phyloP scores from a whole-genome alignment of 2,329 filamentous ascomycete genomes.

The Macrophomina pseudophaseolina region DNA sequence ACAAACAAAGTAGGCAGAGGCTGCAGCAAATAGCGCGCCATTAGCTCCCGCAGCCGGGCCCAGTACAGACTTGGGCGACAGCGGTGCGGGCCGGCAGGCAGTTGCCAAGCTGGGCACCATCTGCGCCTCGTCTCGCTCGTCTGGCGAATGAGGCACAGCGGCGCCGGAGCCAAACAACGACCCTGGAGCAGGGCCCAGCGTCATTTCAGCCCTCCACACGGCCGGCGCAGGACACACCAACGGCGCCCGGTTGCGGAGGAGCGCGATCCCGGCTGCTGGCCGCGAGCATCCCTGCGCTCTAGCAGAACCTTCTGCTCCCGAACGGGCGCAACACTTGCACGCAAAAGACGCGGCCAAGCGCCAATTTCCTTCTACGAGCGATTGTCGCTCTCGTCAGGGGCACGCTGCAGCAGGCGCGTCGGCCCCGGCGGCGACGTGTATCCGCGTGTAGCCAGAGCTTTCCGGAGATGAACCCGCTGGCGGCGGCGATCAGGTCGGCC shows the following conservation, averaged over 20 bases:
- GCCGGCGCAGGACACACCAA: no score
- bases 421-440: background rate
- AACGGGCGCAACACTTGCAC: background rate
- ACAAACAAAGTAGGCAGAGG: background rate
- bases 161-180: background rate
- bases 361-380: constrained; percentile 4
- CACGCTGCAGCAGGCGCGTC: background rate
- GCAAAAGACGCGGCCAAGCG: background rate
- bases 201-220: background rate
- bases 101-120: background rate
- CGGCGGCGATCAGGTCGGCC: background rate
- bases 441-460: background rate
- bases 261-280: background rate
- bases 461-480: background rate
- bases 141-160: background rate
- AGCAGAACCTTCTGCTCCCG: background rate
- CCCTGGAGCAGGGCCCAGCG: background rate
- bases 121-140: background rate
- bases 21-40: background rate
- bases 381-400: background rate
- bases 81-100: background rate
- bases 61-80: background rate
- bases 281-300: background rate
- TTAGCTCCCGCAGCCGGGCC: background rate
- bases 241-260: background rate